Base-by-base conservation (phyloP, 106 monocot species). In the Gastrodia elata region DNA sequence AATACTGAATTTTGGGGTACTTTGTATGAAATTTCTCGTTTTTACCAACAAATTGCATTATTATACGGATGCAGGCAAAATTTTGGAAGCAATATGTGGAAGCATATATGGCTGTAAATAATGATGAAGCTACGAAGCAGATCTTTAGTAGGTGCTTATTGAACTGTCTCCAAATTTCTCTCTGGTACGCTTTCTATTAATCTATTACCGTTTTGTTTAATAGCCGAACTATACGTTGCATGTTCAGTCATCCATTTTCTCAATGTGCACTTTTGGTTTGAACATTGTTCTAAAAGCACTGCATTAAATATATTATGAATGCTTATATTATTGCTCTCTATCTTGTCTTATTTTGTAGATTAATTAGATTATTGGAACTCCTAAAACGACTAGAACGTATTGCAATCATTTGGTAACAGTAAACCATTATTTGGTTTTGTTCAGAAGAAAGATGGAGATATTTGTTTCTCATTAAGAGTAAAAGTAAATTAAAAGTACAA, bases 31-130 rank as follows among this genome's bases (percentile, higher is more conserved):
- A 0, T 24, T 77, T 16, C 27, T 59, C n/a, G 18, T 48, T 39
- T 5, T n/a, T 41, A 8, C 73, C 18, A 6, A 36, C 36, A 46
- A 61, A 32, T 11, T 61, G 10, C 30, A 6, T 14, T 33, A 24
- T 20, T 71, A 26, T 42, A 39, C 38, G 4, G 68, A 55, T 77
- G 42, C 44, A 97, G 97, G 86, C 84, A 71, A 97, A 93, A 79
- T 97, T 75, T 43, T 97, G 97, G 97, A 97, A 93, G 81, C 93
- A 90, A 64, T 97, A 97, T 83, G 88, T 93, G 74, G 97, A 97
- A 77, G 93, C 93, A 34, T 81, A 93, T 38, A 97, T 97, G 90
- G 77, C 71, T 76, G 70, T 77, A 69, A 93, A 88, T 65, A 93
- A 97, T 77, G 86, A 97, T 65, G 97, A 90, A 64, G 84, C 90